phyloP scores from a whole-genome alignment of 805 yeast species.

The Jamesozyma spencerorum region DNA sequence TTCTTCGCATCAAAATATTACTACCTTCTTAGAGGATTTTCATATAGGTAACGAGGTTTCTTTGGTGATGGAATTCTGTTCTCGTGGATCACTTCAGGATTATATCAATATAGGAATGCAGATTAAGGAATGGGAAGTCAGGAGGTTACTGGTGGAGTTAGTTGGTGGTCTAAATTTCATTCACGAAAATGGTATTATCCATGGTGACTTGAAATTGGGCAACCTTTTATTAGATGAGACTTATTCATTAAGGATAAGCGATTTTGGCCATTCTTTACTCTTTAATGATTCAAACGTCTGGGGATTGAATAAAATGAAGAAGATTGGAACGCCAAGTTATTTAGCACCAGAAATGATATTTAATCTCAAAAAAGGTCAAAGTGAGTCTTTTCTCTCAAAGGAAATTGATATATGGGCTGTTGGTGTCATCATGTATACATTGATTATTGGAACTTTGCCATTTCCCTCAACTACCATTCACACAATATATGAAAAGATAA shows the following conservation, averaged over 20 bases:
- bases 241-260: conserved; percentile 83
- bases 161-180: conserved; percentile 86
- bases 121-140: conserved; percentile 3
- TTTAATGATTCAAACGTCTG: conserved; percentile 52
- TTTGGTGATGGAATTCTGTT: conserved; percentile 2
- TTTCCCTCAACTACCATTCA: conserved; percentile 59
- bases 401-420: conserved; percentile 96
- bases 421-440: conserved; percentile 87
- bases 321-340: conserved; percentile 84
- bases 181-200: conserved; percentile 56
- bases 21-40: conserved; percentile 2
- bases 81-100: conserved; percentile 1
- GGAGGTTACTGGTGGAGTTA: conserved; percentile 72
- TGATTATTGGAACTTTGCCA: conserved; percentile 86
- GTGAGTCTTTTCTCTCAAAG: conserved; percentile 47
- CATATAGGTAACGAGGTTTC: conserved; percentile 2
- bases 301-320: background rate
- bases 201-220: conserved; percentile 10
- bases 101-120: conserved; percentile 1
- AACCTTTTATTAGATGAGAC: conserved; percentile 64
- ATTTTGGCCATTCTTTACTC: conserved; percentile 40
- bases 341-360: conserved; percentile 82
- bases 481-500: conserved; percentile 83
- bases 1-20: background rate
- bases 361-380: background rate